These are phyloP conservation scores for Entomortierella chlamydospora DNA, from an alignment of 192 early-diverging fungal genomes.

Conservation along the genomic window DNA sequence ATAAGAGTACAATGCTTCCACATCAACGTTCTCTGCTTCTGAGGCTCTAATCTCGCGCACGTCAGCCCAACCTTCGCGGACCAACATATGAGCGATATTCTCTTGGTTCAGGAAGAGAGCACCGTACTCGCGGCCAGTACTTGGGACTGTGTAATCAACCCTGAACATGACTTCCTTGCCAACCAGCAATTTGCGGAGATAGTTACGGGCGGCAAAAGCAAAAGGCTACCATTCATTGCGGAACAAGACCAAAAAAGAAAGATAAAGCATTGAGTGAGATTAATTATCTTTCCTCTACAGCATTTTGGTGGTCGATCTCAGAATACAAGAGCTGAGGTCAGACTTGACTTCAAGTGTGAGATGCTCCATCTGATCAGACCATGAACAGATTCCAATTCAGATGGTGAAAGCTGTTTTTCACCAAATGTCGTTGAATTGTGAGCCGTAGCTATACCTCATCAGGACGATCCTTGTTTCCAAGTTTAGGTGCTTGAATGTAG, in stretches of 20 bases:
- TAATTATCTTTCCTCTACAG: too few relatives aligned
- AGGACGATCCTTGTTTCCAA: slow-evolving; percentile 82
- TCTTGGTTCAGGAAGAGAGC: slow-evolving; percentile 60
- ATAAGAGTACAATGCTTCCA: slow-evolving; percentile 65
- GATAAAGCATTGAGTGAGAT: background rate
- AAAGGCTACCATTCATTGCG: slow-evolving; percentile 61
- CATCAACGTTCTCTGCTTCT: slow-evolving; percentile 54
- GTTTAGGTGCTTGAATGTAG: slow-evolving; percentile 85
- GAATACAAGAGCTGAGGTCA: background rate
- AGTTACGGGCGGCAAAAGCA: slow-evolving; percentile 91
- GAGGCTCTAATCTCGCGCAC: slow-evolving; percentile 72
- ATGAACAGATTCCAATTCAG: background rate
- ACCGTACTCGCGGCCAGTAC: slow-evolving; percentile 76
- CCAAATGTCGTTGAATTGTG: too few relatives aligned
- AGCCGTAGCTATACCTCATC: slow-evolving; percentile 85
- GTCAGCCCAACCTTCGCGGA: slow-evolving; percentile 89
- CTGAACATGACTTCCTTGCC: slow-evolving; percentile 92
- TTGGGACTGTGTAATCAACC: slow-evolving; percentile 81
- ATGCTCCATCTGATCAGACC: slow-evolving; percentile 34
- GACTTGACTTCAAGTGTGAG: too few relatives aligned
- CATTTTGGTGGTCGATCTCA: too few relatives aligned
- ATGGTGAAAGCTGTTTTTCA: background rate
- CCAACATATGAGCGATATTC: slow-evolving; percentile 78
- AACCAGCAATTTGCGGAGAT: slow-evolving; percentile 83
- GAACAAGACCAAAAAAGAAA: too few relatives aligned